Evolutionary conservation across 2,329 filamentous ascomycete species (phyloP).

Genomic region (Hirsutella minnesotensis): DNA sequence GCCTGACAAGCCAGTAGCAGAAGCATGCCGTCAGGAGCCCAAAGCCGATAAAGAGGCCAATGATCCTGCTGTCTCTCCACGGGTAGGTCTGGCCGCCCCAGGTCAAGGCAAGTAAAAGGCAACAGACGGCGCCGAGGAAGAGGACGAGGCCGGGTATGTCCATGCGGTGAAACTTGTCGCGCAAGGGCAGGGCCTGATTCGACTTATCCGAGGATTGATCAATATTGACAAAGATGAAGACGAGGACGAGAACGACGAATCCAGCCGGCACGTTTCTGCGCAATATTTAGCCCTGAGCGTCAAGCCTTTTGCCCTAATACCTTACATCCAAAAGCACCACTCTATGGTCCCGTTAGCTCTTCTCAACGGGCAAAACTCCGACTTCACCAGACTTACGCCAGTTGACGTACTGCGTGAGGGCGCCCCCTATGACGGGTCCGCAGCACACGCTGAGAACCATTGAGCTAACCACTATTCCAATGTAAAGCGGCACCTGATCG

Average conservation of each 20-base stretch:
- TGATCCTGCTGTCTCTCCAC: slow-evolving; percentile 28
- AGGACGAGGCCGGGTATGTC: slow-evolving; percentile 32
- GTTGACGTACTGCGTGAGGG: slow-evolving; percentile 24
- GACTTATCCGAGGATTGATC: slow-evolving; percentile 20
- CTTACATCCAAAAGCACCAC: too few species aligned
- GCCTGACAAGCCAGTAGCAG: slow-evolving; percentile 23
- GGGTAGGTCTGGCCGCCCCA: slow-evolving; percentile 31
- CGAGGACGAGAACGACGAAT: slow-evolving; percentile 20
- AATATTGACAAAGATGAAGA: slow-evolving; percentile 30
- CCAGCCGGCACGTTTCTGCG: slow-evolving; percentile 27
- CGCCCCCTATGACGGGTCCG: slow-evolving; percentile 24
- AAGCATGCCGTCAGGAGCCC: slow-evolving; percentile 22
- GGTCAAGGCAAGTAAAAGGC: slow-evolving; percentile 33
- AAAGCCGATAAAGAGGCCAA: slow-evolving; percentile 30
- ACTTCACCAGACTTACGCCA: too few species aligned
- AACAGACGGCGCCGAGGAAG: slow-evolving; percentile 31
- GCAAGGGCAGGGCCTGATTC: slow-evolving; percentile 21
- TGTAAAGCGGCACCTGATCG: slow-evolving; percentile 22
- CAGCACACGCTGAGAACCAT: slow-evolving; percentile 24
- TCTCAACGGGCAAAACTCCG: too few species aligned
- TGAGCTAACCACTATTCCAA: slow-evolving; percentile 24
- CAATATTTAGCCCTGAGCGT: slow-evolving; percentile 27
- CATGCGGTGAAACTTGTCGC: slow-evolving; percentile 35
- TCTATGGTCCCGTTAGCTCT: too few species aligned
- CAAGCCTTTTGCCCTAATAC: too few species aligned